Percentiles rank a stretch among this genome's conserved stretches.
Conservation (phyloP, 495 filamentous ascomycete genomes). For the Corynascus novoguineensis region DNA sequence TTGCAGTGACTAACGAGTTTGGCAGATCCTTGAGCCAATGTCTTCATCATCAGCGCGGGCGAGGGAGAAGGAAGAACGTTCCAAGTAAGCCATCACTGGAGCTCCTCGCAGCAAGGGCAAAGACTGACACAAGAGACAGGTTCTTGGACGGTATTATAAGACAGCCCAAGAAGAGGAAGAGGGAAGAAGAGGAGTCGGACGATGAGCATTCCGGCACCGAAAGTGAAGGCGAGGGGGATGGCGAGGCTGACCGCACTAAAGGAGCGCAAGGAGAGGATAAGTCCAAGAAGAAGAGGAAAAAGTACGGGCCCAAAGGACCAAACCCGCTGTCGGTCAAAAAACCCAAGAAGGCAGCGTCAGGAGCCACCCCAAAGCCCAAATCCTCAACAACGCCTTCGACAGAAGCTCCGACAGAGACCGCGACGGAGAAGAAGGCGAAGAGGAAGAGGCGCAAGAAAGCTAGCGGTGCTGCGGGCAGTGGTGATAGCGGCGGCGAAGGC, state of each 20-base stretch:
- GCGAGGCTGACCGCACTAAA: slow-evolving; percentile 15
- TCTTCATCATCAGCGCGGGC: slow-evolving; percentile 55
- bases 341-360: slow-evolving; percentile 25
- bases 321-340: slow-evolving; percentile 93
- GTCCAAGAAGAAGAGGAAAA: slow-evolving; percentile 54
- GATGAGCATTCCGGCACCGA: slow-evolving; percentile 22
- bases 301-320: slow-evolving; percentile 67
- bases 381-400: slow-evolving; percentile 14
- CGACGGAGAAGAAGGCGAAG: slow-evolving; percentile 40
- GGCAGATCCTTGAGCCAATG: slow-evolving; percentile 70
- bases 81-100: slow-evolving; percentile 55
- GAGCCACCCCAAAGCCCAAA: slow-evolving; percentile 14
- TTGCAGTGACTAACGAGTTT: neutral
- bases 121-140: slow-evolving; percentile 16
- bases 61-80: slow-evolving; percentile 61
- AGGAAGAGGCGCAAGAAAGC: slow-evolving; percentile 43
- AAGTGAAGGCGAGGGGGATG: slow-evolving; percentile 22
- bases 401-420: slow-evolving; percentile 20
- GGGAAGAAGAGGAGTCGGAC: slow-evolving; percentile 43
- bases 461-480: slow-evolving; percentile 14
- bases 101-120: neutral
- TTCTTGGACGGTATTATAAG: slow-evolving; percentile 30
- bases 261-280: slow-evolving; percentile 24
- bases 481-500: neutral
- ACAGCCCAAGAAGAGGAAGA: slow-evolving; percentile 44